phyloP scores from a whole-genome alignment of 495 filamentous ascomycete genomes.

The Aspergillus haitiensis region DNA sequence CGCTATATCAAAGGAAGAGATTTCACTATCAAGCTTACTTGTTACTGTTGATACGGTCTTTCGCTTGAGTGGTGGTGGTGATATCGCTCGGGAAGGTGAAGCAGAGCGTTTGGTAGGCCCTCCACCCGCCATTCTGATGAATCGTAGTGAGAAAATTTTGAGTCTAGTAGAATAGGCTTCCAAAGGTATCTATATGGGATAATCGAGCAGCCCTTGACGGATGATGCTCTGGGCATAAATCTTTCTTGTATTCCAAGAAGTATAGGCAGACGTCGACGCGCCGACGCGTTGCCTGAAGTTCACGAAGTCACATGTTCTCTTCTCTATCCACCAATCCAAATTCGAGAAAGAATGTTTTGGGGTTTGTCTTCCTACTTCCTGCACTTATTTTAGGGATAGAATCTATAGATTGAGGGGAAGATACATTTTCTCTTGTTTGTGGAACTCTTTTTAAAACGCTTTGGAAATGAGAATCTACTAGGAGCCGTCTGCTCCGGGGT shows the following conservation, averaged over 20 bases:
- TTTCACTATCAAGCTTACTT: slow-evolving; percentile 50
- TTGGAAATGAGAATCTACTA: slow-evolving; percentile 14
- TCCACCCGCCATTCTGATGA: slow-evolving; percentile 37
- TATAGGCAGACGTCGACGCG: slow-evolving; percentile 28
- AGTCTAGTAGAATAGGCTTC: too few relatives aligned
- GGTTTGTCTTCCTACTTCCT: too few relatives aligned
- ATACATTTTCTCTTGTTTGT: slow-evolving; percentile 1
- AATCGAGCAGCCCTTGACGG: too few relatives aligned
- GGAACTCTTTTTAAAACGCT: slow-evolving; percentile 1
- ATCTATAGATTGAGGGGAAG: neutral
- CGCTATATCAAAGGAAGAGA: neutral
- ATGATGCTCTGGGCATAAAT: neutral
- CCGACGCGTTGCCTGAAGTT: slow-evolving; percentile 27
- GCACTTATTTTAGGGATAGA: too few relatives aligned
- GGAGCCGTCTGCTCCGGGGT: slow-evolving; percentile 24
- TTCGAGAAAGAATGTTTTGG: neutral
- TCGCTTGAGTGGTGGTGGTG: slow-evolving; percentile 49
- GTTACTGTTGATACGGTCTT: slow-evolving; percentile 73
- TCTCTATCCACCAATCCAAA: neutral
- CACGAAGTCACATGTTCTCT: slow-evolving; percentile 50
- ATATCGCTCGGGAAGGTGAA: slow-evolving; percentile 40
- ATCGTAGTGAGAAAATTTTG: slow-evolving; percentile 15
- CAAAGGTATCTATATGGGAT: too few relatives aligned
- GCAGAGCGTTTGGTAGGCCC: slow-evolving; percentile 37
- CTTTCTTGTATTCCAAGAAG: neutral